A percentile compares a stretch with the other conserved stretches of the same genome.
These are phyloP conservation scores for Trypanosoma theileri DNA, from an alignment of 208 protist species.

Conservation along the genomic window DNA sequence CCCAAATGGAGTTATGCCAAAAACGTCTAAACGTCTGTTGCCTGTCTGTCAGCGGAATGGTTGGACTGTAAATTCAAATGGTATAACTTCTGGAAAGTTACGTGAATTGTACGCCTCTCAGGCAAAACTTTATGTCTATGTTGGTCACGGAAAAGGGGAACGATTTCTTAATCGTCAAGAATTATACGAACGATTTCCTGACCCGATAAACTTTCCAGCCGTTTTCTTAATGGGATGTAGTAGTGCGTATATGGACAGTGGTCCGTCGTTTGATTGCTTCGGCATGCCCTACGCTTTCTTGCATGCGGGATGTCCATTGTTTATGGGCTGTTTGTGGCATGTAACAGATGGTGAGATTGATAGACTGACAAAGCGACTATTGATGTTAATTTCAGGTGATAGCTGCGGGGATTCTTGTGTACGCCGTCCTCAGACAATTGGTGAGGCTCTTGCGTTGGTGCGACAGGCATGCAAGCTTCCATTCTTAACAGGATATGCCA, in stretches of 20 bases:
- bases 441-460: slow-evolving; percentile 51
- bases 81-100: slow-evolving; percentile 19
- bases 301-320: slow-evolving; percentile 55
- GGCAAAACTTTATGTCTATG: slow-evolving; percentile 57
- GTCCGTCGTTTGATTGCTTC: slow-evolving; percentile 38
- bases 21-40: slow-evolving; percentile 29
- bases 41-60: slow-evolving; percentile 24
- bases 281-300: slow-evolving; percentile 75
- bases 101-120: slow-evolving; percentile 24
- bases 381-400: slow-evolving; percentile 21
- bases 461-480: slow-evolving; percentile 51
- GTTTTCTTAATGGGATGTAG: slow-evolving; percentile 85
- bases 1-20: slow-evolving; percentile 32
- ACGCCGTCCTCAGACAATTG: slow-evolving; percentile 22
- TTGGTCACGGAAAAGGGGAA: slow-evolving; percentile 68
- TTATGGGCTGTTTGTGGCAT: slow-evolving; percentile 78
- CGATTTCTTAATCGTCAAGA: slow-evolving; percentile 34
- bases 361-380: slow-evolving; percentile 48
- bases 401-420: neutral
- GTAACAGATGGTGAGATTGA: slow-evolving; percentile 83
- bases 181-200: slow-evolving; percentile 58
- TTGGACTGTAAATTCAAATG: slow-evolving; percentile 27
- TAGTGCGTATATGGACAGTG: slow-evolving; percentile 50
- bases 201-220: slow-evolving; percentile 9
- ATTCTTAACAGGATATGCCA: slow-evolving; percentile 53